Evolutionary conservation across 2,329 filamentous ascomycete species (phyloP), one percentile per base, ranked within the genome.

Genomic region (Zasmidium cellare): DNA sequence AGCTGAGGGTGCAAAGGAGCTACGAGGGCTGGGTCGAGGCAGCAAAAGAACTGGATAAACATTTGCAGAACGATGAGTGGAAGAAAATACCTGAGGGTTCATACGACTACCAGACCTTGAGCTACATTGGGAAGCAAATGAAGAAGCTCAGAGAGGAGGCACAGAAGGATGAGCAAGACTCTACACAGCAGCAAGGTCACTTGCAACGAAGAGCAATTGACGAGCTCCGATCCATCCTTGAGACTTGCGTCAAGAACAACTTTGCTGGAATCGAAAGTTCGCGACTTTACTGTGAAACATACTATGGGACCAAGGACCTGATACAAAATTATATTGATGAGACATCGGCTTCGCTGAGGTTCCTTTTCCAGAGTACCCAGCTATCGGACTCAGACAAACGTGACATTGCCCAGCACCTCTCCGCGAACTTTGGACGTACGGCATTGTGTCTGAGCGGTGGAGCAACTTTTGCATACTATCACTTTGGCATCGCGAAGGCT

Each of bases 191-290:
- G 12, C 46, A 57, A 20, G 58, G 55, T 49, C 41, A 55, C 18
- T 55, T 60, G 18, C 72, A 75, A 9, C 72, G 76, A 51, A 78
- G 82, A 58, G 82, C 87, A 0, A 79, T 91, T 2, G 88, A 93
- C 62, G 91, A 94, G 55, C 80, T 99, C 55, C 88, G 87, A 61
- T 82, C 83, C 0, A 76, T 97, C 58, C 79, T 96, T 19, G 91
- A 96, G 77, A 91, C 90, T 14, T 97, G 92, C 72, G 89, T 97
- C 67, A 99, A 97, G 82, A 96, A 92, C 75, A 97, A 99, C 71
- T 99, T 97, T 75, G 91, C 91, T 18, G 94, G 94, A 0, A 87
- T 96, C 14, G 94, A 99, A 74, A 97, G 96, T 68, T 87, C 93
- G 9, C 84, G 91, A 55, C 77, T 99, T n/a, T 99, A 99, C 73